phyloP scores from a whole-genome alignment of 2,329 filamentous ascomycete genomes.

The Verticillium zaregamsianum region DNA sequence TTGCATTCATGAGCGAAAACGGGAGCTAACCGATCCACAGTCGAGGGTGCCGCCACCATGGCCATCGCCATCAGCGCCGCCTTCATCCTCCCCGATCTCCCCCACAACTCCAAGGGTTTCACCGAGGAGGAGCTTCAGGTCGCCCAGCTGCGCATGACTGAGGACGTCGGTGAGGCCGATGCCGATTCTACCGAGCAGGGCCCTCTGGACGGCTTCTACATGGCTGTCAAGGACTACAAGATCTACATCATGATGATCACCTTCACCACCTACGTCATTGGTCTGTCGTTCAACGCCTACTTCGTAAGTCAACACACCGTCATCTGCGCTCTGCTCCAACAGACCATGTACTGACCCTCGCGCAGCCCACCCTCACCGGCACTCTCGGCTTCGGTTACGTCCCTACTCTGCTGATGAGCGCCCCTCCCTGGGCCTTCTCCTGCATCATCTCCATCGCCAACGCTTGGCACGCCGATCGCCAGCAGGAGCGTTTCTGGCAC shows the following conservation, averaged over 20 bases:
- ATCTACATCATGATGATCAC: slow-evolving; percentile 62
- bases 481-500: slow-evolving; percentile 53
- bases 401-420: slow-evolving; percentile 50
- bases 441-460: slow-evolving; percentile 52
- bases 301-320: slow-evolving; percentile 32
- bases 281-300: slow-evolving; percentile 55
- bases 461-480: slow-evolving; percentile 52
- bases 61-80: slow-evolving; percentile 38
- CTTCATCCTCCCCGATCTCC: slow-evolving; percentile 50
- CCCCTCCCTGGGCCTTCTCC: slow-evolving; percentile 56
- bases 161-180: slow-evolving; percentile 55
- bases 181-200: slow-evolving; percentile 45
- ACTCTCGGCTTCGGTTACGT: slow-evolving; percentile 50
- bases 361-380: slow-evolving; percentile 43
- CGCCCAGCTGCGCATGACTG: slow-evolving; percentile 50
- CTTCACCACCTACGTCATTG: slow-evolving; percentile 57
- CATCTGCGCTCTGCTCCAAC: background rate
- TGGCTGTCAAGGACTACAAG: slow-evolving; percentile 57
- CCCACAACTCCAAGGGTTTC: slow-evolving; percentile 54
- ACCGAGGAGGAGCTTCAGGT: slow-evolving; percentile 53
- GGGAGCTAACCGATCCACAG: background rate
- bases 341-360: background rate
- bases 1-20: background rate
- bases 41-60: slow-evolving; percentile 52
- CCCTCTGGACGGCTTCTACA: slow-evolving; percentile 47